Base-by-base conservation (phyloP, 176 grass and related monocot species). In the Carex parvula region DNA sequence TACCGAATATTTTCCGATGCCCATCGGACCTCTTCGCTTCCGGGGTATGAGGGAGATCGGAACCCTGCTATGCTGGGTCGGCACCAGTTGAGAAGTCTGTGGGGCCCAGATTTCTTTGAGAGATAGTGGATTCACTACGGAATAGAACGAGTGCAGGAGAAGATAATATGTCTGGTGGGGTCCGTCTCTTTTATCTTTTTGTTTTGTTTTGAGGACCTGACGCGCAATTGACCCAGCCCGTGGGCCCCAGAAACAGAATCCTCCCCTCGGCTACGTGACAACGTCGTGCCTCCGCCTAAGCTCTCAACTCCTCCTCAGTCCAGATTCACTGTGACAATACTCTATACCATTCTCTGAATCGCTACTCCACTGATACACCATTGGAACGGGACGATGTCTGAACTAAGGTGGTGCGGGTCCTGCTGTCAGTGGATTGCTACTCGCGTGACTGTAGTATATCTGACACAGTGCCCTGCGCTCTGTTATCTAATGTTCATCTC, bases 251-350 rank as follows among this genome's bases (percentile, higher is more conserved):
- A 81, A 62, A 20, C 3, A 5, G 15, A 57, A 11, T n/a, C 57
- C 55, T 11, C 6, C n/a, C 3, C 10, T 21, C 15, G 15, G 10
- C 75, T 79, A 58, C 79, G 79, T 81, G 79, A 64, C 59, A 46
- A 64, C 58, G 79, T 64, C 79, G 79, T 81, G 79, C 79, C 79
- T 81, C 79, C 79, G 79, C 55, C 58, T 78, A 78, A 56, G 46
- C 1, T 1, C 69, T 12, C 69, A 48, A 4, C 18, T 9, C 68
- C 18, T 48, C 30, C 67, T 10, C 2, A 1, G 17, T 29, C 2
- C 5, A 32, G 72, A 77, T 77, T 17, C 5, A 13, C 35, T 41
- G 66, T 41, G 20, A 9, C 21, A 26, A 1, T 5, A 26, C 9
- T 26, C 8, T 8, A 39, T 17, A 18, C 8, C 1, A 68, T 7